Percentiles rank a stretch among this genome's conserved stretches.
phyloP scores from a whole-genome alignment of 352 stramenopile species.

The Phytophthora multivora region DNA sequence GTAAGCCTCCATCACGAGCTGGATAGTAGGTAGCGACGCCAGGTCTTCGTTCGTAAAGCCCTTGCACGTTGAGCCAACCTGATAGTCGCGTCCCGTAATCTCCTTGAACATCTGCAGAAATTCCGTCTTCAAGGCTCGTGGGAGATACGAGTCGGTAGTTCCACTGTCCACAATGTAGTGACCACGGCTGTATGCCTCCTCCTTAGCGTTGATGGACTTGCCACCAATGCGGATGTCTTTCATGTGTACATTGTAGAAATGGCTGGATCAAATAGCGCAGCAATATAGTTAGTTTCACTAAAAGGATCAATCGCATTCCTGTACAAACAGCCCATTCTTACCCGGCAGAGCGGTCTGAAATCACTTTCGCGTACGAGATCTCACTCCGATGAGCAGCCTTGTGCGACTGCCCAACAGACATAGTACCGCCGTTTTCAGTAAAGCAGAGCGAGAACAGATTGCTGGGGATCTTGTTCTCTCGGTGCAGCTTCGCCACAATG shows the following conservation, averaged over 20 bases:
- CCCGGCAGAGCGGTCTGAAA: slow-evolving; percentile 36
- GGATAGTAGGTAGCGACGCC: slow-evolving; percentile 61
- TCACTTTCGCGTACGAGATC: slow-evolving; percentile 65
- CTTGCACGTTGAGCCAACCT: slow-evolving; percentile 43
- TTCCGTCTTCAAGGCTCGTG: slow-evolving; percentile 47
- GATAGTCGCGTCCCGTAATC: slow-evolving; percentile 53
- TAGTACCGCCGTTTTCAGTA: slow-evolving; percentile 61
- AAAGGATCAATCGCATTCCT: neutral
- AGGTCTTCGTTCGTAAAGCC: slow-evolving; percentile 64
- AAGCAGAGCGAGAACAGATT: slow-evolving; percentile 87
- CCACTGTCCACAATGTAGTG: slow-evolving; percentile 88
- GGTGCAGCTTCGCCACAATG: slow-evolving; percentile 75
- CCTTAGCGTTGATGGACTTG: slow-evolving; percentile 57
- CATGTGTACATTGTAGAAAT: slow-evolving; percentile 78
- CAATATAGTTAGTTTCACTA: slow-evolving; percentile 2
- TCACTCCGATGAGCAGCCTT: slow-evolving; percentile 53
- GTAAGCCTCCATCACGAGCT: slow-evolving; percentile 70
- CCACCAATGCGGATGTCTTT: slow-evolving; percentile 69
- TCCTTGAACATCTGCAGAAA: slow-evolving; percentile 69
- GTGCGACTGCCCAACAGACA: slow-evolving; percentile 67
- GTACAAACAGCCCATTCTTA: slow-evolving; percentile 7
- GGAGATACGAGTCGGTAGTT: slow-evolving; percentile 85
- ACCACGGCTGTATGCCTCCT: slow-evolving; percentile 44
- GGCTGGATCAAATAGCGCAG: slow-evolving; percentile 20
- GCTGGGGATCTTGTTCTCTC: slow-evolving; percentile 79